Evolutionary conservation across 768 basidiomycete genomes (phyloP).

Genomic region (Termitomyces sp.): DNA sequence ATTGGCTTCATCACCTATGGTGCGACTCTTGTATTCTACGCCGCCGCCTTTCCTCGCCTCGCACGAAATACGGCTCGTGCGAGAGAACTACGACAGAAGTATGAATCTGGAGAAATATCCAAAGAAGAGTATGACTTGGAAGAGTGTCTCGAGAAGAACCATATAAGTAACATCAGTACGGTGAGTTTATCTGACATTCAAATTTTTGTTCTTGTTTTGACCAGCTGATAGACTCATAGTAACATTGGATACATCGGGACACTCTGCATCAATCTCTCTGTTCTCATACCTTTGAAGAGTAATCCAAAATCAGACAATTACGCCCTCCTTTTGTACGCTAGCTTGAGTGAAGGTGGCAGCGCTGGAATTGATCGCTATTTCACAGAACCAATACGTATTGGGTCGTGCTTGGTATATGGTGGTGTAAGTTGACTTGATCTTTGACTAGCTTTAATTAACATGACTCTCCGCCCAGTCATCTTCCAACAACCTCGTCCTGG

Average conservation of each 20-base stretch:
- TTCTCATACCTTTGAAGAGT: conserved; percentile 55
- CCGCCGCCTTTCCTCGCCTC: conserved; percentile 72
- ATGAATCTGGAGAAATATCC: conserved; percentile 52
- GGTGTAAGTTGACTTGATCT: conserved; percentile 50
- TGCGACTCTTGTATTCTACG: conserved; percentile 77
- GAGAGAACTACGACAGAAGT: conserved; percentile 46
- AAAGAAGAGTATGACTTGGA: conserved; percentile 64
- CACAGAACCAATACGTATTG: conserved; percentile 65
- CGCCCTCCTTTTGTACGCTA: conserved; percentile 55
- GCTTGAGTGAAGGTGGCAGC: neutral
- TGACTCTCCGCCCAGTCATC: conserved; percentile 43
- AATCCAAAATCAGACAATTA: conserved; percentile 72
- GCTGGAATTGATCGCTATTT: neutral
- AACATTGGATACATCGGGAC: conserved; percentile 71
- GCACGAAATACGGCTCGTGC: conserved; percentile 72
- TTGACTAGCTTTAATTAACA: neutral
- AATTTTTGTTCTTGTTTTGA: neutral
- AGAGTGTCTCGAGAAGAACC: conserved; percentile 78
- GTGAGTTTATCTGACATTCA: conserved; percentile 29
- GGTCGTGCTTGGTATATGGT: conserved; percentile 82
- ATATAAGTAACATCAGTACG: conserved; percentile 81
- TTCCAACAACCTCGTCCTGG: conserved; percentile 85
- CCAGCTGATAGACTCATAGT: conserved; percentile 51
- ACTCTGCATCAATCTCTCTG: conserved; percentile 59
- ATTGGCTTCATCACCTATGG: conserved; percentile 75